These are phyloP conservation scores for Kwoniella shandongensis DNA, from an alignment of 768 basidiomycete genomes.

Conservation along the genomic window DNA sequence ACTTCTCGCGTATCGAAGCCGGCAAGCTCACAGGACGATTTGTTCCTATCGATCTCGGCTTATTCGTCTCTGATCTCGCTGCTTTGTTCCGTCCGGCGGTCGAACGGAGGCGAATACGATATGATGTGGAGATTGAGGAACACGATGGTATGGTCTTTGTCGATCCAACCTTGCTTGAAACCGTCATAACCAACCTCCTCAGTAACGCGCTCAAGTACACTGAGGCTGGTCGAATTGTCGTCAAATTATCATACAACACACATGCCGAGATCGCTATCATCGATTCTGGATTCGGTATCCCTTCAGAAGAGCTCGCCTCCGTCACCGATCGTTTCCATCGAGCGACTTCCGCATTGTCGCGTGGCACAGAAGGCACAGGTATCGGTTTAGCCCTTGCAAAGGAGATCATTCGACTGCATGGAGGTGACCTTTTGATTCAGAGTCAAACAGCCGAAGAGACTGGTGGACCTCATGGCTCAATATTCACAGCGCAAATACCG, in stretches of 20 bases:
- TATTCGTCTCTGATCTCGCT: slow-evolving; percentile 49
- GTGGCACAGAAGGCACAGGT: slow-evolving; percentile 53
- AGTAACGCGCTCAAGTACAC: slow-evolving; percentile 45
- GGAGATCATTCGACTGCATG: slow-evolving; percentile 53
- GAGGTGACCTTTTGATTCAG: slow-evolving; percentile 45
- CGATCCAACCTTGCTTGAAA: slow-evolving; percentile 27
- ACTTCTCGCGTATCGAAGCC: slow-evolving; percentile 52
- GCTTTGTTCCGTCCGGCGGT: slow-evolving; percentile 49
- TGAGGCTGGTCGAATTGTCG: slow-evolving; percentile 9
- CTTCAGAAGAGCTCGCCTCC: slow-evolving; percentile 27
- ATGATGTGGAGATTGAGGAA: slow-evolving; percentile 7
- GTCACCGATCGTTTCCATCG: slow-evolving; percentile 54
- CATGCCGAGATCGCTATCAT: slow-evolving; percentile 45
- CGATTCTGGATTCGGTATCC: slow-evolving; percentile 55
- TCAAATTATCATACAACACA: slow-evolving; percentile 22
- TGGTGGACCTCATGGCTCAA: slow-evolving; percentile 22
- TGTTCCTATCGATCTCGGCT: slow-evolving; percentile 42
- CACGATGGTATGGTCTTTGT: slow-evolving; percentile 25
- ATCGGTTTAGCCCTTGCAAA: slow-evolving; percentile 49
- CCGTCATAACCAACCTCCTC: slow-evolving; percentile 23
- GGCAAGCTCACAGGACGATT: slow-evolving; percentile 40
- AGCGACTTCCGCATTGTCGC: slow-evolving; percentile 26
- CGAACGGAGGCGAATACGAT: slow-evolving; percentile 23
- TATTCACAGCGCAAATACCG: slow-evolving; percentile 28
- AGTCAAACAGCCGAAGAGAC: slow-evolving; percentile 43